Conservation (phyloP, 2,329 filamentous ascomycete species). For the Xylaria polymorpha region DNA sequence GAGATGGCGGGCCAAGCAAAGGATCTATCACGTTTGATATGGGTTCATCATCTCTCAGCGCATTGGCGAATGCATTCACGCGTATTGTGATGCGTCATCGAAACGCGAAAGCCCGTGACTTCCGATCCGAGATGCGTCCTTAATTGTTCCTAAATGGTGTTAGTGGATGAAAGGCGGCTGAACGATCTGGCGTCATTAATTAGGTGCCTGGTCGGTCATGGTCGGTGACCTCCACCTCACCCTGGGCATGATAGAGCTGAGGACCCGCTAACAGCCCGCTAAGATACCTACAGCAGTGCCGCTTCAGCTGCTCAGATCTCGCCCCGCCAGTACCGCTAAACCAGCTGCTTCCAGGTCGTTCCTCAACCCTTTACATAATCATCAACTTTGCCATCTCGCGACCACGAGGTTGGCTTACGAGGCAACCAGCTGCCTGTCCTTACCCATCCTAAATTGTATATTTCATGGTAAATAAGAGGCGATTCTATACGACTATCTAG, state of each 20-base stretch:
- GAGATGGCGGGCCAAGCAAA: background rate
- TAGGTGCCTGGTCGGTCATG: constrained; percentile 3
- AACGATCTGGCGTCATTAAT: constrained; percentile 7
- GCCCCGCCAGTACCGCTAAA: constrained; percentile 1
- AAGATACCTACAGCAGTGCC: constrained; percentile 1
- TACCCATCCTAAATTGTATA: constrained; percentile 12
- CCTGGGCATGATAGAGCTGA: background rate
- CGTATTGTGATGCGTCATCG: constrained; percentile 44
- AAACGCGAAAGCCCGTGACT: constrained; percentile 50
- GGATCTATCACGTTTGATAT: constrained; percentile 6
- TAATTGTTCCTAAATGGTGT: constrained; percentile 34
- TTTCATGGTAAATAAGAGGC: constrained; percentile 34
- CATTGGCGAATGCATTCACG: constrained; percentile 6
- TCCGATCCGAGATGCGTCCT: constrained; percentile 12
- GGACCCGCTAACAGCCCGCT: constrained; percentile 11
- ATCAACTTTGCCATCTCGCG: constrained; percentile 39
- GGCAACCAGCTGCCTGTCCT: constrained; percentile 40
- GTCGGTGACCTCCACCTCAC: background rate
- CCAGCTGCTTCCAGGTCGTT: constrained; percentile 46
- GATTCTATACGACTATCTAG: constrained; percentile 5
- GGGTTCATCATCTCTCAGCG: background rate
- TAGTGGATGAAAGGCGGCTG: constrained; percentile 24
- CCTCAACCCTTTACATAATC: constrained; percentile 40
- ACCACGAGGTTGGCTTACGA: constrained; percentile 44
- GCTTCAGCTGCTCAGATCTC: constrained; percentile 13